A percentile compares a stretch with the other conserved stretches of the same genome.
phyloP scores from a whole-genome alignment of 306 rosid genomes.

The Cucurbita maxima region DNA sequence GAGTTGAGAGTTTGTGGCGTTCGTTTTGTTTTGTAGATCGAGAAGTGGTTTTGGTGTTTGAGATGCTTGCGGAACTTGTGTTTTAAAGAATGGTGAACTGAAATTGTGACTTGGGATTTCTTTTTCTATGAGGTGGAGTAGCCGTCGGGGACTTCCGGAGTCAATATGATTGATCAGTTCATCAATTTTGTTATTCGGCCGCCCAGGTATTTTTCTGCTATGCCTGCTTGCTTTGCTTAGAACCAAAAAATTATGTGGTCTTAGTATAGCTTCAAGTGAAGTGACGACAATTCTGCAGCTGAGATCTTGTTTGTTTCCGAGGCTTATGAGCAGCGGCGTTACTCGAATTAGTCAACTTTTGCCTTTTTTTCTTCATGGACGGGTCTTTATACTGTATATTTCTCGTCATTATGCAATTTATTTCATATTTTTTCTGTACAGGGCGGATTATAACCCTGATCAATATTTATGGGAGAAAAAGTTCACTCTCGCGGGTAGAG shows the following conservation, averaged over 20 bases:
- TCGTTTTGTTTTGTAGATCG: neutral
- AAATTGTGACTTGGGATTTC: conserved; percentile 3
- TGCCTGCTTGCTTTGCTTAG: neutral
- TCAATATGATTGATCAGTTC: conserved; percentile 87
- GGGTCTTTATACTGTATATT: neutral
- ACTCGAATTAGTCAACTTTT: neutral
- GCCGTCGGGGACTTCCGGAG: conserved; percentile 20
- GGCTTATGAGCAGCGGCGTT: neutral
- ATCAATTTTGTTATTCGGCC: conserved; percentile 92
- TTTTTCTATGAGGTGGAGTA: conserved; percentile 36
- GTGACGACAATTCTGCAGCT: neutral
- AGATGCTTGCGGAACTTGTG: neutral
- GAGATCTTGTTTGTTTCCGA: neutral
- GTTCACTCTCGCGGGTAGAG: conserved; percentile 70
- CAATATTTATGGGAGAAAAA: conserved; percentile 90
- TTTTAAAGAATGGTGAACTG: neutral
- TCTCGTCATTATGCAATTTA: neutral
- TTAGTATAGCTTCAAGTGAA: neutral
- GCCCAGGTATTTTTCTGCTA: conserved; percentile 51
- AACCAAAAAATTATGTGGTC: neutral
- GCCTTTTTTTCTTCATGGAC: no score
- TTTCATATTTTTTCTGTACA: conserved; percentile 19
- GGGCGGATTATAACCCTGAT: conserved; percentile 92
- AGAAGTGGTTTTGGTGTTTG: neutral
- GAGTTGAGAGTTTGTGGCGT: neutral